Evolutionary conservation across 2,329 filamentous ascomycete species (phyloP), one percentile per base, ranked within the genome.

Genomic region (Canariomyces notabilis): DNA sequence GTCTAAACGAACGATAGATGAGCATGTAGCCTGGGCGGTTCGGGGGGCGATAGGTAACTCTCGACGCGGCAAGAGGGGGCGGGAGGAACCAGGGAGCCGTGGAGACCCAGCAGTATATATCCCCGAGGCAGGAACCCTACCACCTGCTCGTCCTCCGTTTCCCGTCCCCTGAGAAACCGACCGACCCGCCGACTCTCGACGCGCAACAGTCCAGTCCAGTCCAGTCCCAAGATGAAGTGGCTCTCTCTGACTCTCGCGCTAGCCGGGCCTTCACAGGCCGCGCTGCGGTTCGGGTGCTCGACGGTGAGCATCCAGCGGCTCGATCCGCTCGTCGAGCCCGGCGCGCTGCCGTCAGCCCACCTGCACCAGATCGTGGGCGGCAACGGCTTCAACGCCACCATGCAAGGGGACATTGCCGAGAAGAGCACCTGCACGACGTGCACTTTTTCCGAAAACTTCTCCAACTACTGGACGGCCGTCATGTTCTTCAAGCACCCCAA

Each of bases 381-480:
- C 3, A 57, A 59, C 45, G 56, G 52, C 23, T 59, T 59, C 54
- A 55, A 57, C 43, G 53, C 55, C 1, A 49, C 38, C 46, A 59
- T 59, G 57, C 20, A 44, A 9, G 56, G 51, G n/a, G 56, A 59
- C 32, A 48, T 57, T 9, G 51, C 44, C 23, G 51, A 53, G 46
- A 21, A 48, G 15, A 54, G 43, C 2, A 46, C 42, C 19, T 60
- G 58, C 49, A 60, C 58, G n/a, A 57, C 56, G 5, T 60, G 58
- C 49, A 56, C 53, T 37, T 60, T 57, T 45, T 44, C 47, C 34
- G 57, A 60, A 31, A 55, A 60, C 44, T 58, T 60, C 39, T 56
- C 53, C 53, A 60, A 60, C 53, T 60, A 60, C 54, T 60, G 58
- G 58, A 60, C 58, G 4, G 55, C 56, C 43, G 56, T 58, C 42